Base-by-base conservation (phyloP, 2,329 filamentous ascomycete genomes). In the Aspergillus tamarii region DNA sequence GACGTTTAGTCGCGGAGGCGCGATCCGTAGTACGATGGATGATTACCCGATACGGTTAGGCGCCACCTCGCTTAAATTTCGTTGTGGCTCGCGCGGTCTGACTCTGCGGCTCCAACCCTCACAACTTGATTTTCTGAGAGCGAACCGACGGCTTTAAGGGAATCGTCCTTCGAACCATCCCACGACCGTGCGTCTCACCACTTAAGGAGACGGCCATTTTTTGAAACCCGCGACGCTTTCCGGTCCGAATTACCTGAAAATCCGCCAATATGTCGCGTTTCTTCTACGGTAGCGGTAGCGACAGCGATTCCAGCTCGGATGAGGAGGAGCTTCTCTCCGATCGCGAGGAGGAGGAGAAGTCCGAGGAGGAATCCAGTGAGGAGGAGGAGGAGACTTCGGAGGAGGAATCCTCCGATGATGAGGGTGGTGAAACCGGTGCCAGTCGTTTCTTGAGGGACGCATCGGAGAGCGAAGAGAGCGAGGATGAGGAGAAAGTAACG, bases 201-300 rank as follows among this genome's bases (percentile, higher is more conserved):
- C 65, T 65, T 59, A 67, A 65, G 67, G 68, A 70, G 67, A 74
- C 69, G 65, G 70, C 68, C 64, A 69, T 50, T 62, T 67, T 36
- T 61, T 65, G 60, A 65, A 56, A 61, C 59, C 67, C 66, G 66
- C 69, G 69, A 64, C 61, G 57, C 66, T 63, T 61, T 50, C 64
- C 70, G 67, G 64, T 65, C 66, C 57, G 56, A 57, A 39, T 67
- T 50, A 58, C 55, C 63, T 62, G 63, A 65, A 65, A 63, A 62
- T 57, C 71, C 70, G 71, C 79, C 83, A 91, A 77, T 67, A 95
- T 94, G 91, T 98, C 95, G 87, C 91, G 93, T 84, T 99, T 98
- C 84, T 98, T 98, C 87, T 91, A 93, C 82, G 91, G 91, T 80
- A 91, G 90, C 84, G 94, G 96, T 83, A 97, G 94, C 88, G 97